phyloP scores from a whole-genome alignment of 257 asterid species.

The Plectranthus barbatus region DNA sequence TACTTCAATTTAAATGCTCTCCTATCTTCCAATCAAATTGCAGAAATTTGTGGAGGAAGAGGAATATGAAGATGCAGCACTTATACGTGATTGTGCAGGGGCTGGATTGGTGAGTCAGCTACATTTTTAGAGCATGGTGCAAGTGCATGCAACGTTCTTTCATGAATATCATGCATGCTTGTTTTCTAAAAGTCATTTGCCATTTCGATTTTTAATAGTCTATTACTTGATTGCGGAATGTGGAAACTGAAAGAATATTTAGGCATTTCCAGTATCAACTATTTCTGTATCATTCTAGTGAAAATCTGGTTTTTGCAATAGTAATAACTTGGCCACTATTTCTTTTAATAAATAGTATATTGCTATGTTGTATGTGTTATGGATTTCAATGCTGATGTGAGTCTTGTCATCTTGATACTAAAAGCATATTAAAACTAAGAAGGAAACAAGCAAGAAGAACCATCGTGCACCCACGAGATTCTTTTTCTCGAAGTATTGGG shows the following conservation, averaged over 20 bases:
- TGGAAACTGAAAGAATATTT: neutral
- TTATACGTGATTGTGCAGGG: slow-evolving; percentile 80
- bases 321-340: neutral
- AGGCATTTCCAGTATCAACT: neutral
- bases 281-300: neutral
- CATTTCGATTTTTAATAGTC: neutral
- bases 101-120: slow-evolving; percentile 80
- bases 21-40: slow-evolving; percentile 21
- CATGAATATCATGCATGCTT: neutral
- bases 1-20: slow-evolving; percentile 3
- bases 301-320: neutral
- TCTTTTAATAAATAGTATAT: neutral
- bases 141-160: neutral
- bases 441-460: neutral
- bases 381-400: slow-evolving; percentile 4
- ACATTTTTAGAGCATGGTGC: slow-evolving; percentile 12
- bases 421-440: neutral
- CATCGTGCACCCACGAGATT: neutral
- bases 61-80: slow-evolving; percentile 72
- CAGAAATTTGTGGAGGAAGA: slow-evolving; percentile 85
- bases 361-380: neutral
- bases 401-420: neutral
- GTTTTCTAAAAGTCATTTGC: neutral
- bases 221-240: neutral
- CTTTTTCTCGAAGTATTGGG: neutral